Evolutionary conservation across 169 alveolate genomes (phyloP), one percentile per base, ranked within the genome.

Genomic region (Besnoitia besnoiti): DNA sequence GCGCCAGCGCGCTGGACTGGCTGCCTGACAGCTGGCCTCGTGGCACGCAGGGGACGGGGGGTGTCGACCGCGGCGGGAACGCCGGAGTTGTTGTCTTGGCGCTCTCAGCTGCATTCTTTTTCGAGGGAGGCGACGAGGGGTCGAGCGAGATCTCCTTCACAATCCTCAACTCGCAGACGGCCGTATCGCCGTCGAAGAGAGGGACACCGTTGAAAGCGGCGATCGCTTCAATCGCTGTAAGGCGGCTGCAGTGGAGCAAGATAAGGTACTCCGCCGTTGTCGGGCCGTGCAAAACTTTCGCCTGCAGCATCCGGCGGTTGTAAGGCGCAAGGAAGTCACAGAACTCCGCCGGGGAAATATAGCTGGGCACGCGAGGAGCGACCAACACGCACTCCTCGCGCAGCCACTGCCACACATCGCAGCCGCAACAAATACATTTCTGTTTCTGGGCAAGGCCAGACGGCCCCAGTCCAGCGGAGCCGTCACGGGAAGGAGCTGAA

Each of bases 281-380:
- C 37, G 92, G 90, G 85, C 94, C 94, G 51, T 92, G 90, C 55
- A 92, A 90, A 40, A 92, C 94, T 91, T 85, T 92, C 33, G 91
- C 90, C 40, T 47, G 79, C 55, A 62, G 77, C 50, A 51, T 3
- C 39, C 67, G 80, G 73, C 67, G 85, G 49, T 8, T 30, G 39
- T n/a, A 51, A 0, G 76, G 50, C 61, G 84, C n/a, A 7, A 91
- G 85, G n/a, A 91, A 82, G 39, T 62, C 94, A 50, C 94, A 91
- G 42, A 91, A 91, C 33, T 85, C 94, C 19, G 94, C 90, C 0
- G 94, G 94, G 8, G 94, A 46, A 7, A 91, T 47, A 73, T 79
- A 85, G 27, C 61, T 82, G 61, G 94, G 94, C 14, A 91, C 87
- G 0, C 89, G 84, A 59, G 94, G 87, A 21, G 94, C 90, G 33